These are phyloP conservation scores for Tolypocladium nubicola DNA, from an alignment of 2,329 filamentous ascomycete species.

Conservation along the genomic window DNA sequence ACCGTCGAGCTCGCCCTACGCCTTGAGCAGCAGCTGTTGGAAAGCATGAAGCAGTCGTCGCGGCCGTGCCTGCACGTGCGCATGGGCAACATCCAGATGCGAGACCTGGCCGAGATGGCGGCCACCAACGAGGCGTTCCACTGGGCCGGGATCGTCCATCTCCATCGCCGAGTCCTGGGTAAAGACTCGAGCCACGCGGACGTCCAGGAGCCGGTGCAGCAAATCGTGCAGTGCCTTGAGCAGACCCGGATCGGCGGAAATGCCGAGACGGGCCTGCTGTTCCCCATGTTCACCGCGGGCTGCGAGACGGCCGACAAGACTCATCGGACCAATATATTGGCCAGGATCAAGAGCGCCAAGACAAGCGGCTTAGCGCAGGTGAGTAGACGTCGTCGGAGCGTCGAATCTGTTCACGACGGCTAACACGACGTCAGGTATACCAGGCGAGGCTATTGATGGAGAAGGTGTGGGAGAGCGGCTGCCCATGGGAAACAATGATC, in stretches of 20 bases:
- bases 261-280: slow-evolving; percentile 65
- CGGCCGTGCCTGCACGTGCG: slow-evolving; percentile 36
- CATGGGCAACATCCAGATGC: slow-evolving; percentile 36
- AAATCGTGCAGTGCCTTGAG: slow-evolving; percentile 52
- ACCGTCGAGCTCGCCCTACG: slow-evolving; percentile 37
- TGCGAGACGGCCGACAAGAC: slow-evolving; percentile 53
- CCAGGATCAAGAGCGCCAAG: slow-evolving; percentile 57
- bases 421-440: slow-evolving; percentile 30
- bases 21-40: slow-evolving; percentile 50
- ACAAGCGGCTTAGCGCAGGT: slow-evolving; percentile 69
- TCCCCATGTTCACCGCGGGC: slow-evolving; percentile 76
- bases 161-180: slow-evolving; percentile 62
- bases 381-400: slow-evolving; percentile 12
- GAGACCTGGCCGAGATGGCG: slow-evolving; percentile 51
- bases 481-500: slow-evolving; percentile 58
- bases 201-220: slow-evolving; percentile 52
- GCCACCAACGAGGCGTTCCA: slow-evolving; percentile 73
- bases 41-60: slow-evolving; percentile 35
- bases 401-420: not conserved
- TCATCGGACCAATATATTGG: slow-evolving; percentile 50
- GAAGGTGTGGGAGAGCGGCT: slow-evolving; percentile 56
- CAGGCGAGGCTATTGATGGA: slow-evolving; percentile 56
- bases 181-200: slow-evolving; percentile 43
- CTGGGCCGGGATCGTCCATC: slow-evolving; percentile 66
- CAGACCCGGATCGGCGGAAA: slow-evolving; percentile 55